Conservation (phyloP, 2,329 filamentous ascomycete species). For the Dryadomyces quercivorus region DNA sequence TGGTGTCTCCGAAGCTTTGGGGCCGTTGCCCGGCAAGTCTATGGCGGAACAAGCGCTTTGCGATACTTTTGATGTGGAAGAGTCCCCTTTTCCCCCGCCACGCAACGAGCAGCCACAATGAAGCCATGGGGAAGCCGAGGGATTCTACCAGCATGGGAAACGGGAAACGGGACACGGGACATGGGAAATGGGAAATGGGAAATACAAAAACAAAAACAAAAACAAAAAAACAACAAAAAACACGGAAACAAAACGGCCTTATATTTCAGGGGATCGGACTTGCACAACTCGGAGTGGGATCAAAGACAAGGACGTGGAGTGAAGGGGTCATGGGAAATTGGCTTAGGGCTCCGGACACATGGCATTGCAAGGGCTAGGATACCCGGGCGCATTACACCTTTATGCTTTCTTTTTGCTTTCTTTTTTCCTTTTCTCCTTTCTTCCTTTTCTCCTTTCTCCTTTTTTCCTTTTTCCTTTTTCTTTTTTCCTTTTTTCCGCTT, state of each 20-base stretch:
- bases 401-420: constrained; percentile 10
- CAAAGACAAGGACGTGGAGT: neutral
- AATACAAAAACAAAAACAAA: neutral
- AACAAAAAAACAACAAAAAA: neutral
- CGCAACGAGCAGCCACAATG: too few species aligned
- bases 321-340: neutral
- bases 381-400: constrained; percentile 3
- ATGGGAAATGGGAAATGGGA: too few species aligned
- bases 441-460: constrained; percentile 8
- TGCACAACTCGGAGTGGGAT: neutral
- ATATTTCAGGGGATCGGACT: neutral
- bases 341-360: neutral
- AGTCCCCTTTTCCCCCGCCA: too few species aligned
- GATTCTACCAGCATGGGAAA: neutral
- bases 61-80: too few species aligned
- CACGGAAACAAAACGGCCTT: neutral
- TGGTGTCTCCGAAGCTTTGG: too few species aligned
- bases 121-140: neutral
- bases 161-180: too few species aligned
- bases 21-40: too few species aligned
- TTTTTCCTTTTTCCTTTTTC: neutral
- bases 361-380: constrained; percentile 6
- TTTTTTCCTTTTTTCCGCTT: neutral
- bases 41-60: too few species aligned
- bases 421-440: constrained; percentile 11